Evolutionary conservation across 306 rosid genomes (phyloP).

Genomic region (Prunus mongolica): DNA sequence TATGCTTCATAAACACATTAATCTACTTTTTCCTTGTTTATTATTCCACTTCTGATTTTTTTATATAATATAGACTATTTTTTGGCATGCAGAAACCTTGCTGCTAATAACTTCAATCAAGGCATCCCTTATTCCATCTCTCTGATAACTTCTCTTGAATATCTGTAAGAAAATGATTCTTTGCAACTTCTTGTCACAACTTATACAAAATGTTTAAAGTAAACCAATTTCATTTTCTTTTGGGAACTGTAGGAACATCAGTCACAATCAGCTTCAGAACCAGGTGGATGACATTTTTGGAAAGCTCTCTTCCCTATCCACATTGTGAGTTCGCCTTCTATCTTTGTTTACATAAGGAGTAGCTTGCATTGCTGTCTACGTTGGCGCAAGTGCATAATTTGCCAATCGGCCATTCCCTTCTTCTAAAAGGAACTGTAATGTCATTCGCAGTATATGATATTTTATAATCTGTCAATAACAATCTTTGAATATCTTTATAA

Average conservation of each 20-base stretch:
- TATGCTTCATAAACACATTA: conserved; percentile 43
- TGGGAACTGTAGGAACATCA: conserved; percentile 60
- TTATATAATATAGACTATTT: neutral
- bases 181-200: conserved; percentile 16
- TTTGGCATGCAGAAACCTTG: conserved; percentile 70
- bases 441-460: neutral
- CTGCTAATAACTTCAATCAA: conserved; percentile 55
- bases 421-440: neutral
- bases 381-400: conserved; percentile 15
- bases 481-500: neutral
- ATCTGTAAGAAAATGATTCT: conserved; percentile 57
- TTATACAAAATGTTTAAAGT: conserved; percentile 13
- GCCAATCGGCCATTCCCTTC: neutral
- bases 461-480: neutral
- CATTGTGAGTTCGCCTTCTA: conserved; percentile 54
- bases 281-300: conserved; percentile 46
- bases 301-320: conserved; percentile 68
- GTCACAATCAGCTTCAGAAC: conserved; percentile 79
- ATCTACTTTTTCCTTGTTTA: conserved; percentile 7
- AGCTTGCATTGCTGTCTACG: neutral
- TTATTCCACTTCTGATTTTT: conserved; percentile 2
- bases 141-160: conserved; percentile 46
- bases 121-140: conserved; percentile 65
- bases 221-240: conserved; percentile 14
- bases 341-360: conserved; percentile 5